Conservation (phyloP, 2,329 filamentous ascomycete species). For the Colletotrichum sp. region DNA sequence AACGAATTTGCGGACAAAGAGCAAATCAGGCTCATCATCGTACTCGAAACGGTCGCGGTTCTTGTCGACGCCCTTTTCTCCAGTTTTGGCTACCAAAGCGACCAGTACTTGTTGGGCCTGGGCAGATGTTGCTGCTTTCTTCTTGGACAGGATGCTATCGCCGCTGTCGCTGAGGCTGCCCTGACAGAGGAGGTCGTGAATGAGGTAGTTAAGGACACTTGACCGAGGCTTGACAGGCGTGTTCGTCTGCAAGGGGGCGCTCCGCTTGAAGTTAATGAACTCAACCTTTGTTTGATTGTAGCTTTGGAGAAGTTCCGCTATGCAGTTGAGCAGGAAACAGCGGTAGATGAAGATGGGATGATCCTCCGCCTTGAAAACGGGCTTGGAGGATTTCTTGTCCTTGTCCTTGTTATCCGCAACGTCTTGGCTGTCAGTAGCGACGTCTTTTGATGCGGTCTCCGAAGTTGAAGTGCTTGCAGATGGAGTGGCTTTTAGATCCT, state of each 20-base stretch:
- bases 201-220: slow-evolving; percentile 90
- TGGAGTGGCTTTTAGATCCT: slow-evolving; percentile 44
- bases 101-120: slow-evolving; percentile 89
- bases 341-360: slow-evolving; percentile 97
- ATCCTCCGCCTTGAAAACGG: slow-evolving; percentile 86
- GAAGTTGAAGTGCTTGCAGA: slow-evolving; percentile 25
- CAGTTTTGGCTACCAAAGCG: slow-evolving; percentile 86
- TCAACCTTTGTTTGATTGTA: slow-evolving; percentile 97
- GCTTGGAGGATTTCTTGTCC: slow-evolving; percentile 71
- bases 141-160: slow-evolving; percentile 80
- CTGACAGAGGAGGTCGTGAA: slow-evolving; percentile 75
- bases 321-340: slow-evolving; percentile 90
- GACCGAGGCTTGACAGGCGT: slow-evolving; percentile 95
- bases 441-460: slow-evolving; percentile 16
- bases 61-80: slow-evolving; percentile 71
- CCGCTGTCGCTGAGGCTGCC: slow-evolving; percentile 69
- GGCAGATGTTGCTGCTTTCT: slow-evolving; percentile 81
- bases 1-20: slow-evolving; percentile 94
- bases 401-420: slow-evolving; percentile 37
- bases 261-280: slow-evolving; percentile 98
- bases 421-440: slow-evolving; percentile 12
- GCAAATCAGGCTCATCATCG: slow-evolving; percentile 81
- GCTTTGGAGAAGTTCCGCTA: slow-evolving; percentile 87
- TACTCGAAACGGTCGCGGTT: slow-evolving; percentile 63
- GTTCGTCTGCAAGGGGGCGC: slow-evolving; percentile 79